phyloP scores from a whole-genome alignment of 306 rosid species.

The Hippophae gyantsensis region DNA sequence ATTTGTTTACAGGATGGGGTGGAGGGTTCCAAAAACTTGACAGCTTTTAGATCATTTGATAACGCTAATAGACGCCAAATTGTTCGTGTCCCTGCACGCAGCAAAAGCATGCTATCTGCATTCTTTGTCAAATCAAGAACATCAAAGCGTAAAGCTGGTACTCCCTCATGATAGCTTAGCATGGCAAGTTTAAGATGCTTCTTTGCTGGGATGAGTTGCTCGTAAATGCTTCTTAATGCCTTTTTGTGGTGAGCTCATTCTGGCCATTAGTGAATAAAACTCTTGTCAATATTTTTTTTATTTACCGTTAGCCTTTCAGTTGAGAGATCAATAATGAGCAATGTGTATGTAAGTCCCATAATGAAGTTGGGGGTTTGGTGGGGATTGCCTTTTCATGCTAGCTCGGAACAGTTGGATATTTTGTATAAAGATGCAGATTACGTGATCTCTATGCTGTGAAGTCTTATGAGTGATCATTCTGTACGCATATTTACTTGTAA shows the following conservation, averaged over 20 bases:
- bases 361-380: conserved; percentile 9
- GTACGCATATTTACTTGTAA: too few species aligned
- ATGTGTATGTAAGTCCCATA: conserved; percentile 20
- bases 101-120: conserved; percentile 78
- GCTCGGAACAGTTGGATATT: not conserved
- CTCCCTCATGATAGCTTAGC: conserved; percentile 31
- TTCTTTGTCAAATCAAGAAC: conserved; percentile 67
- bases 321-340: conserved; percentile 32
- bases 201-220: conserved; percentile 18
- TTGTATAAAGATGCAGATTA: not conserved
- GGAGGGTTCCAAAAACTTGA: conserved; percentile 48
- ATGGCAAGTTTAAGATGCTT: conserved; percentile 9
- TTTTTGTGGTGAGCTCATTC: conserved; percentile 1
- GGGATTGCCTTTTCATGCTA: conserved; percentile 13
- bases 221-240: conserved; percentile 9
- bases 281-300: conserved; percentile 7
- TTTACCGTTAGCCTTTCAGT: conserved; percentile 18
- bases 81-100: conserved; percentile 47
- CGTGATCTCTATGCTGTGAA: not conserved
- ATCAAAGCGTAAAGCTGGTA: conserved; percentile 40
- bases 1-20: conserved; percentile 41
- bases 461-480: not conserved
- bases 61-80: conserved; percentile 35
- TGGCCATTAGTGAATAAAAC: conserved; percentile 8
- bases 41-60: conserved; percentile 56